Evolutionary conservation across 169 alveolate genomes (phyloP).

Genomic region (Eimeria falciformis): DNA sequence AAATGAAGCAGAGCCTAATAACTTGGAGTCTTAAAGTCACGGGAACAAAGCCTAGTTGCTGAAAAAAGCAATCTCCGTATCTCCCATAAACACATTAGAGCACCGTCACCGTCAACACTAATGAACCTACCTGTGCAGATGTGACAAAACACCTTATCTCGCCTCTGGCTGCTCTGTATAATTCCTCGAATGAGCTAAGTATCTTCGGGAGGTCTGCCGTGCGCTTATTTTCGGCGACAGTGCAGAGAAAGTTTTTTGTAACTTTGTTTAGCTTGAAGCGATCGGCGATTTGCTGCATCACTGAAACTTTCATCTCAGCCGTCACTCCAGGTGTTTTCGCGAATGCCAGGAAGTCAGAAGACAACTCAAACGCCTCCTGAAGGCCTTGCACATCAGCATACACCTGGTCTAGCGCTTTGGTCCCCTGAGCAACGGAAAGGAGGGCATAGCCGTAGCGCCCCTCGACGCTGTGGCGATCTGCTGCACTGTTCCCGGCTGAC

Average conservation of each 20-base stretch:
- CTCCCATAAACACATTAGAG: no score
- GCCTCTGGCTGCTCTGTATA: conserved; percentile 52
- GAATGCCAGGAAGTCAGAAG: conserved; percentile 56
- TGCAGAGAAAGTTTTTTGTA: conserved; percentile 23
- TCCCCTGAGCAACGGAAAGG: conserved; percentile 14
- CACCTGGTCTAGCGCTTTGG: conserved; percentile 40
- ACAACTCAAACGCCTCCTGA: not conserved
- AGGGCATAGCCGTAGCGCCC: conserved; percentile 72
- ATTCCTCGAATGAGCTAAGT: conserved; percentile 34
- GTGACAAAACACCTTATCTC: conserved; percentile 52
- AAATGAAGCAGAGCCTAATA: no score
- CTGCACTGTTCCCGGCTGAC: no score
- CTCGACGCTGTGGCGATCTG: conserved; percentile 30
- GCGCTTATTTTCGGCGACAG: conserved; percentile 49
- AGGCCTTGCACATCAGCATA: conserved; percentile 14
- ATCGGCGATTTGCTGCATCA: conserved; percentile 12
- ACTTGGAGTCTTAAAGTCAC: no score
- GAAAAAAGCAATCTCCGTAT: no score
- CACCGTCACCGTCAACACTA: no score
- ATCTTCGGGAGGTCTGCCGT: conserved; percentile 4
- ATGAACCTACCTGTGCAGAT: conserved; percentile 37
- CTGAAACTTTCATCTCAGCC: conserved; percentile 22
- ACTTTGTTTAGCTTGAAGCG: not conserved
- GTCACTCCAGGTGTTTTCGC: conserved; percentile 55
- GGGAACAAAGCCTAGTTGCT: no score